These are phyloP conservation scores for Leccinum fuscescens DNA, from an alignment of 1,284 basidiomycete genomes.

Conservation along the genomic window DNA sequence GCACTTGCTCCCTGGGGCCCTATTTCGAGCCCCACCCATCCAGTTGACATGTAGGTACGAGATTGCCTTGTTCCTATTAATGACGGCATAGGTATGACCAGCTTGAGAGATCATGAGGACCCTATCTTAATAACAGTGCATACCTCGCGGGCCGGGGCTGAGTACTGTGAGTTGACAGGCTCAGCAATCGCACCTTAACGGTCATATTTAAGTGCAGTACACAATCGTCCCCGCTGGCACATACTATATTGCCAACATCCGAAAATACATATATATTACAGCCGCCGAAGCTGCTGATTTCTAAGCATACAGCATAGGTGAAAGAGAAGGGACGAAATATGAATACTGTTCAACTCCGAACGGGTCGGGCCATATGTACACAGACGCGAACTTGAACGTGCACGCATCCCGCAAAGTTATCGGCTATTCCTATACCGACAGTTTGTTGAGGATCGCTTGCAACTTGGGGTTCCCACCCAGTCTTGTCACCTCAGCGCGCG, in stretches of 20 bases:
- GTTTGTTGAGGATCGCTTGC: constrained; percentile 24
- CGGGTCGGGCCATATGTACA: neutral
- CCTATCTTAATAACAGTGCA: neutral
- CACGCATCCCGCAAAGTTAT: neutral
- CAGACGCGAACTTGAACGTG: neutral
- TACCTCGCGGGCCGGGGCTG: neutral
- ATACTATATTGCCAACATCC: neutral
- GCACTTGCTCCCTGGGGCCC: neutral
- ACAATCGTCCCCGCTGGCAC: neutral
- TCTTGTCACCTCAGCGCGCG: constrained; percentile 30
- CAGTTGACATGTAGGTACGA: neutral
- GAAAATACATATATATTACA: neutral
- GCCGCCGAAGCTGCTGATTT: neutral
- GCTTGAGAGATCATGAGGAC: neutral
- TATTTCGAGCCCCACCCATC: neutral
- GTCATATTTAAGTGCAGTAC: neutral
- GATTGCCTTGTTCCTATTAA: neutral
- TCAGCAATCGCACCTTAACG: neutral
- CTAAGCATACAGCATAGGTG: neutral
- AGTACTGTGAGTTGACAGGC: neutral
- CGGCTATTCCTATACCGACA: constrained; percentile 7
- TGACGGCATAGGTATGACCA: neutral
- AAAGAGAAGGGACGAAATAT: neutral
- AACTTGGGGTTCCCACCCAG: constrained; percentile 28
- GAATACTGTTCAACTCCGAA: neutral